These are phyloP conservation scores for Alternaria incomplexa DNA, from an alignment of 2,329 filamentous ascomycete species.

Conservation along the genomic window DNA sequence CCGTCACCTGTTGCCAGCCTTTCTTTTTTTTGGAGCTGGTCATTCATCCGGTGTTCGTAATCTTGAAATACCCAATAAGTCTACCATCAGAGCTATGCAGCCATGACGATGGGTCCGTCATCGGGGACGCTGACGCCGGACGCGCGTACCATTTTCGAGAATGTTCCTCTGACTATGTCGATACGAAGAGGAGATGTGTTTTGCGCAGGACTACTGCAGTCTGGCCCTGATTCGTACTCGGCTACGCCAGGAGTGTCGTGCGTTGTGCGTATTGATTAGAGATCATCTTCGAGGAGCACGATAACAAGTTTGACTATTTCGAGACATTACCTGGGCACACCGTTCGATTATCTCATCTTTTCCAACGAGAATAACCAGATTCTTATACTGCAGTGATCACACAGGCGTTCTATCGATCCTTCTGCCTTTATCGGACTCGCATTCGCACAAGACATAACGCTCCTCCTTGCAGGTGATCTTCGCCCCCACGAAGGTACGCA, in stretches of 20 bases:
- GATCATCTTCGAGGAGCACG: not conserved
- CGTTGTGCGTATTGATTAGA: not conserved
- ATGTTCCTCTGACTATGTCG: not conserved
- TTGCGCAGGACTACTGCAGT: not conserved
- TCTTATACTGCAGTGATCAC: not conserved
- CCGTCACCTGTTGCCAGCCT: not conserved
- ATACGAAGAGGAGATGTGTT: not conserved
- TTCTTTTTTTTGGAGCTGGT: not conserved
- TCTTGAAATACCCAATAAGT: not conserved
- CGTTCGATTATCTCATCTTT: not conserved
- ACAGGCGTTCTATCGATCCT: no score
- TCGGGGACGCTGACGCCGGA: not conserved
- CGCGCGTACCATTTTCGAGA: not conserved
- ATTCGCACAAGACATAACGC: not conserved
- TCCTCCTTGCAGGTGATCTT: not conserved
- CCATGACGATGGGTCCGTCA: not conserved
- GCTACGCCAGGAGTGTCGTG: not conserved
- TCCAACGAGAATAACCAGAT: not conserved
- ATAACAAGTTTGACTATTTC: not conserved
- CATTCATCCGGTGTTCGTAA: not conserved
- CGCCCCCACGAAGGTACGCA: not conserved
- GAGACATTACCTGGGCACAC: not conserved
- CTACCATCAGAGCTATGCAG: not conserved
- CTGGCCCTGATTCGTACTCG: not conserved
- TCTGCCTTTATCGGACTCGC: not conserved